Evolutionary conservation across 192 early-diverging fungal species (phyloP), one percentile per base, ranked within the genome.

Genomic region (Borealophlyctis nickersoniae): DNA sequence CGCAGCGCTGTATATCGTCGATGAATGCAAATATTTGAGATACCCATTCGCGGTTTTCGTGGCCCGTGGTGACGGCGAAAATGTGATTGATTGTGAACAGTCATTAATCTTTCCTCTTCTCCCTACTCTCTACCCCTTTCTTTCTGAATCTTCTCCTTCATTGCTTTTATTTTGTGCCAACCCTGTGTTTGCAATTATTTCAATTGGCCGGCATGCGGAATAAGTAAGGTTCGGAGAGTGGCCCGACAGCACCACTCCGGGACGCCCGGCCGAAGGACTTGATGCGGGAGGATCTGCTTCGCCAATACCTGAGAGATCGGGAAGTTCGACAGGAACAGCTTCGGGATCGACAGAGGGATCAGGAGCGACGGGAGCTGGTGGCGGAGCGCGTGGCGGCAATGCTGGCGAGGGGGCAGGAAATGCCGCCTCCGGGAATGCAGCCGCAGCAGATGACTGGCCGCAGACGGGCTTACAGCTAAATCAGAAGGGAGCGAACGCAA

Each of bases 161-260:
- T 19, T 19, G 9, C 39, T 45, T 45, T 45, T 45, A 45, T 19
- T 19, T 19, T 45, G 19, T 19, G 19, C 7, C 39, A 7, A 45
- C 39, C 19, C 19, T 19, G 39, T 45, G 9, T 45, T 45, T 19
- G 19, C 39, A 7, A 45, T 13, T 19, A 45, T 19, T 19, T 7
- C 7, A 7, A 45, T 13, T 45, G 19, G 19, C 39, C 39, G 33
- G 56, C 55, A 16, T 58, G 65, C 56, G 65, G 65, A 58, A 66
- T 66, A 66, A 66, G 65, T 59, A 66, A 66, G 65, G 65, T 66
- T 58, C 56, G 65, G 65, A 66, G 65, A 58, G 65, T 58, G 65
- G 65, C 55, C 35, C 65, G 65, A 56, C 45, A 33, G 57, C 57
- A 16, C 58, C 65, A 33, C 36, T 66, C 32, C 66, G 66, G 49